Evolutionary conservation across 495 filamentous ascomycete species (phyloP).

Genomic region (Aspergillus coremiiformis): DNA sequence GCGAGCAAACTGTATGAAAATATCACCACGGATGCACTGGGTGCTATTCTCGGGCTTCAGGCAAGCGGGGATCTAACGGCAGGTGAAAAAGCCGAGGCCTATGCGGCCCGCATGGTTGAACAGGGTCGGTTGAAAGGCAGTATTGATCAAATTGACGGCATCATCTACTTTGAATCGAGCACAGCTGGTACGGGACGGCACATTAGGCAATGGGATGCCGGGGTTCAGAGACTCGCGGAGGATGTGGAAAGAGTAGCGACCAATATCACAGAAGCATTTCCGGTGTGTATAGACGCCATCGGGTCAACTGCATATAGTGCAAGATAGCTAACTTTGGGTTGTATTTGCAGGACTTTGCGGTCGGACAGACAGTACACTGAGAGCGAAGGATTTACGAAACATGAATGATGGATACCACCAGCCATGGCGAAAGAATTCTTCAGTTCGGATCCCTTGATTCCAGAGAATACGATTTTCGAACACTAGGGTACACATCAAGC

Average conservation of each 20-base stretch:
- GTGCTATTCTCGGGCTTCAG: conserved; percentile 60
- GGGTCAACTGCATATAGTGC: not conserved
- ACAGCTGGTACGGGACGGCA: conserved; percentile 56
- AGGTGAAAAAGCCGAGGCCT: conserved; percentile 78
- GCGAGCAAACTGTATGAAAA: conserved; percentile 84
- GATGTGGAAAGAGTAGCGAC: conserved; percentile 77
- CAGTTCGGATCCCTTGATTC: not conserved
- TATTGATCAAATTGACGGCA: conserved; percentile 88
- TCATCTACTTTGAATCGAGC: conserved; percentile 73
- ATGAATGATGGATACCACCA: conserved; percentile 1
- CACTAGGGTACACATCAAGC: not conserved
- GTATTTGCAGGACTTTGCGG: conserved; percentile 10
- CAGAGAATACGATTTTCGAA: not conserved
- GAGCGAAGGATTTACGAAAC: not conserved
- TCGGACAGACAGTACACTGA: conserved; percentile 19
- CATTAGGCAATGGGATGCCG: conserved; percentile 80
- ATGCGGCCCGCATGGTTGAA: conserved; percentile 92
- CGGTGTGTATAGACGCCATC: conserved; percentile 23
- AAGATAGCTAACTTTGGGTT: not conserved
- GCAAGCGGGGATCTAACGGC: conserved; percentile 41
- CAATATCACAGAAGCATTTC: conserved; percentile 35
- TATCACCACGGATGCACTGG: conserved; percentile 74
- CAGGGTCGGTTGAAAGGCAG: conserved; percentile 76
- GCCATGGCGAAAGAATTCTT: not conserved
- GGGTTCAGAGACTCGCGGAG: conserved; percentile 76